These are phyloP conservation scores for Somion occarium DNA, from an alignment of 1,284 basidiomycete genomes.

Conservation along the genomic window DNA sequence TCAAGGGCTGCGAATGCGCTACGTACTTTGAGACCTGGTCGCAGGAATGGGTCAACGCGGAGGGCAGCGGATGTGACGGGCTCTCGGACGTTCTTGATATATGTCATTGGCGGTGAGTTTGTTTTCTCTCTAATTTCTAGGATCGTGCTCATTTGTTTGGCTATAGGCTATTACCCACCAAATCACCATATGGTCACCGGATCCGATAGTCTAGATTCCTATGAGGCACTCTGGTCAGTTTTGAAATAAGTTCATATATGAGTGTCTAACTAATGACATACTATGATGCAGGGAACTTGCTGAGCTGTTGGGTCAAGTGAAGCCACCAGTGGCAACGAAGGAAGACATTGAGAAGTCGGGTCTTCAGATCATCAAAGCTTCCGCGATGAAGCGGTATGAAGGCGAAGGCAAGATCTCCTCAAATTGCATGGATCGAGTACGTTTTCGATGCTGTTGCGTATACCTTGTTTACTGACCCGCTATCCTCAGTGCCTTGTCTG, in stretches of 20 bases:
- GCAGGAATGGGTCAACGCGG: constrained; percentile 25
- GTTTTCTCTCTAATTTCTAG: neutral
- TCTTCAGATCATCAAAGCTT: constrained; percentile 63
- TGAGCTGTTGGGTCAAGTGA: constrained; percentile 72
- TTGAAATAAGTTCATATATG: too few relatives aligned
- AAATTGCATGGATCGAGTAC: constrained; percentile 75
- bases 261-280: constrained; percentile 8
- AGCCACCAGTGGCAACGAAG: constrained; percentile 73
- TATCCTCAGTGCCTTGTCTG: constrained; percentile 69
- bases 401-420: constrained; percentile 58
- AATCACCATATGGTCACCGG: constrained; percentile 81
- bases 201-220: constrained; percentile 69
- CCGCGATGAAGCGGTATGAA: constrained; percentile 49
- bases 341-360: constrained; percentile 82
- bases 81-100: constrained; percentile 74
- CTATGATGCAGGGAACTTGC: constrained; percentile 56
- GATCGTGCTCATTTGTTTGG: neutral
- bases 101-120: constrained; percentile 66
- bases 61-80: constrained; percentile 35
- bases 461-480: constrained; percentile 2
- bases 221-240: constrained; percentile 69
- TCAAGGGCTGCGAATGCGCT: constrained; percentile 46
- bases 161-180: constrained; percentile 77
- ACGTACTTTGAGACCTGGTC: constrained; percentile 46
- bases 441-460: constrained; percentile 21